phyloP scores from a whole-genome alignment of 1,284 basidiomycete species.

The Phenoliferia sp. region DNA sequence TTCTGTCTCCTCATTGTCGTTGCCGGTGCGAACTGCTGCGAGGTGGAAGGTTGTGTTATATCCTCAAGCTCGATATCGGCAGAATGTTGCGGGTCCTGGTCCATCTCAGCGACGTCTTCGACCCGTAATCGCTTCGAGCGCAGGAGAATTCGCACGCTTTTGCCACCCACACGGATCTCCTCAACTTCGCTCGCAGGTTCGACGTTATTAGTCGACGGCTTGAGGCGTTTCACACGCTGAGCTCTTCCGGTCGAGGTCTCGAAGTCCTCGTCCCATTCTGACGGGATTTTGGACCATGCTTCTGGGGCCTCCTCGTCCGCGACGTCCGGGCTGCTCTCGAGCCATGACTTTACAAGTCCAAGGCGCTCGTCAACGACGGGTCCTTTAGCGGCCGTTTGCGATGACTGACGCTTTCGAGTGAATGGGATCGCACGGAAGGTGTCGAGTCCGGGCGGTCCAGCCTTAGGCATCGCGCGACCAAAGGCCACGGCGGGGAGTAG shows the following conservation, averaged over 20 bases:
- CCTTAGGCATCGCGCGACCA: neutral
- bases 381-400: neutral
- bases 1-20: neutral
- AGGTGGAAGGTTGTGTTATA: neutral
- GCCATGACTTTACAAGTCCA: constrained; percentile 24
- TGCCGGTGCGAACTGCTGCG: neutral
- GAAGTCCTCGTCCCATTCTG: neutral
- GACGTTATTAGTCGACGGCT: neutral
- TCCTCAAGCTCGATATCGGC: constrained; percentile 3
- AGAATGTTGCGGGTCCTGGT: too few relatives aligned
- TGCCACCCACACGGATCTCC: constrained; percentile 18
- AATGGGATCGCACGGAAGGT: constrained; percentile 1
- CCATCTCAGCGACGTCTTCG: constrained; percentile 22
- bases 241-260: neutral
- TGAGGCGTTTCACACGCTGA: too few relatives aligned
- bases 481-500: neutral
- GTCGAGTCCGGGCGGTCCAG: neutral
- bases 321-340: constrained; percentile 10
- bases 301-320: constrained; percentile 23
- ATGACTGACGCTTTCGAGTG: neutral
- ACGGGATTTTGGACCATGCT: neutral
- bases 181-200: neutral
- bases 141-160: constrained; percentile 12
- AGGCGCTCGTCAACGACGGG: constrained; percentile 2
- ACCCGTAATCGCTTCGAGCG: constrained; percentile 11